A percentile compares a stretch with the other conserved stretches of the same genome.
Conservation (phyloP, 1,284 basidiomycete species). For the Ustilago shanxiensis region DNA sequence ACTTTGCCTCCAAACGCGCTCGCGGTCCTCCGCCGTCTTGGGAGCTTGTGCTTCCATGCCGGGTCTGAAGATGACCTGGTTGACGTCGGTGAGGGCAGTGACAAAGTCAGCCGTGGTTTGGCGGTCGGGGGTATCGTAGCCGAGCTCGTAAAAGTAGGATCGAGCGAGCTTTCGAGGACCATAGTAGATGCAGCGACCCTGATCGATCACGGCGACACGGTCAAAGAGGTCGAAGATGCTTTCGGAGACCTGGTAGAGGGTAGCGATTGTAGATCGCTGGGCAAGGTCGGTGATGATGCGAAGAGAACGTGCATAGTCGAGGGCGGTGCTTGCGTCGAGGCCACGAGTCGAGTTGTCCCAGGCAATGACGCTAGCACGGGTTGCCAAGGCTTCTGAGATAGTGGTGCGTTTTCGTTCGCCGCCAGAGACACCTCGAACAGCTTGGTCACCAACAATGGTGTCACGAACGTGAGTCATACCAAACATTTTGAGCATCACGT, state of each 20-base stretch:
- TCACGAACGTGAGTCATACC: slow-evolving; percentile 64
- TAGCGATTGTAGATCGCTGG: slow-evolving; percentile 58
- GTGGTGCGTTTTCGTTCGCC: slow-evolving; percentile 63
- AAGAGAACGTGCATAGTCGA: slow-evolving; percentile 60
- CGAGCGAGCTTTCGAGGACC: slow-evolving; percentile 58
- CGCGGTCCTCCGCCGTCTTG: slow-evolving; percentile 58
- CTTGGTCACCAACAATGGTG: slow-evolving; percentile 62
- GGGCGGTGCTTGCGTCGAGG: slow-evolving; percentile 60
- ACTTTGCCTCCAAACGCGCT: slow-evolving; percentile 54
- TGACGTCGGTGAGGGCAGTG: slow-evolving; percentile 75
- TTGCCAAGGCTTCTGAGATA: slow-evolving; percentile 56
- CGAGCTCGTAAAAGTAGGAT: slow-evolving; percentile 59
- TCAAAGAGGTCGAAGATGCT: slow-evolving; percentile 62
- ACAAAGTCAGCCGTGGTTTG: slow-evolving; percentile 73
- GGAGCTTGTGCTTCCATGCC: slow-evolving; percentile 73
- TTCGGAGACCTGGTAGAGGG: slow-evolving; percentile 62
- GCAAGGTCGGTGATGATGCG: slow-evolving; percentile 63
- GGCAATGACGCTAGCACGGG: slow-evolving; percentile 49
- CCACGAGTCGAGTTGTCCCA: slow-evolving; percentile 64
- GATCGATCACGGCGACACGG: slow-evolving; percentile 57
- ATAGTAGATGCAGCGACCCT: slow-evolving; percentile 71
- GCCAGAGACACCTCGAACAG: slow-evolving; percentile 61
- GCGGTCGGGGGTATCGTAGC: slow-evolving; percentile 55
- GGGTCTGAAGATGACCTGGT: slow-evolving; percentile 74
- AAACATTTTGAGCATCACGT: slow-evolving; percentile 63